Conservation (phyloP, 1,284 basidiomycete species). For the Macrocystidia cucumis region DNA sequence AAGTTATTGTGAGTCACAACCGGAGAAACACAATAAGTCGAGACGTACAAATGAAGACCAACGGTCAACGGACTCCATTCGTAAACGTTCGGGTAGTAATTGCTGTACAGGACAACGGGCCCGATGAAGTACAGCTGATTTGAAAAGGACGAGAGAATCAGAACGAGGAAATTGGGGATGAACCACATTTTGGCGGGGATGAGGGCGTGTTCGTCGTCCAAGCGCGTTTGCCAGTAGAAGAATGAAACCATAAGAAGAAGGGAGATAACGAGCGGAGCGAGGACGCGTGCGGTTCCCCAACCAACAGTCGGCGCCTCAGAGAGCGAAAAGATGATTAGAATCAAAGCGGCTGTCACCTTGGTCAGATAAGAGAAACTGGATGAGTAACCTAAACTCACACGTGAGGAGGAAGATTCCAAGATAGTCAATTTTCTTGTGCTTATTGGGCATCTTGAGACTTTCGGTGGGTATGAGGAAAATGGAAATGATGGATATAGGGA, state of each 20-base stretch:
- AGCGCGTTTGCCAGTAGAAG: slow-evolving; percentile 9
- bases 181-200: slow-evolving; percentile 11
- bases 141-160: slow-evolving; percentile 12
- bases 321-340: slow-evolving; percentile 12
- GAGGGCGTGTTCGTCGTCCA: slow-evolving; percentile 11
- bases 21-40: slow-evolving; percentile 4
- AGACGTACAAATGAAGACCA: slow-evolving; percentile 9
- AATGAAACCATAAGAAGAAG: slow-evolving; percentile 10
- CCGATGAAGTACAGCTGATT: slow-evolving; percentile 9
- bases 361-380: not conserved
- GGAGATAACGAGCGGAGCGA: slow-evolving; percentile 13
- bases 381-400: not conserved
- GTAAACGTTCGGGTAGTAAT: slow-evolving; percentile 6
- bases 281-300: slow-evolving; percentile 10
- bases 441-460: slow-evolving; percentile 2
- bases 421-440: slow-evolving; percentile 12
- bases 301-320: slow-evolving; percentile 12
- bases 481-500: slow-evolving; percentile 8
- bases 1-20: not conserved
- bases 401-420: slow-evolving; percentile 11
- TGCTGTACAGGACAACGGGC: slow-evolving; percentile 10
- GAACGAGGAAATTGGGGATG: slow-evolving; percentile 10
- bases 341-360: slow-evolving; percentile 6
- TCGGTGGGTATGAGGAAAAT: slow-evolving; percentile 9
- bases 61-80: not conserved